Conservation (phyloP, 371 early-diverging fungal genomes). For the Caulochytrium protostelioides region DNA sequence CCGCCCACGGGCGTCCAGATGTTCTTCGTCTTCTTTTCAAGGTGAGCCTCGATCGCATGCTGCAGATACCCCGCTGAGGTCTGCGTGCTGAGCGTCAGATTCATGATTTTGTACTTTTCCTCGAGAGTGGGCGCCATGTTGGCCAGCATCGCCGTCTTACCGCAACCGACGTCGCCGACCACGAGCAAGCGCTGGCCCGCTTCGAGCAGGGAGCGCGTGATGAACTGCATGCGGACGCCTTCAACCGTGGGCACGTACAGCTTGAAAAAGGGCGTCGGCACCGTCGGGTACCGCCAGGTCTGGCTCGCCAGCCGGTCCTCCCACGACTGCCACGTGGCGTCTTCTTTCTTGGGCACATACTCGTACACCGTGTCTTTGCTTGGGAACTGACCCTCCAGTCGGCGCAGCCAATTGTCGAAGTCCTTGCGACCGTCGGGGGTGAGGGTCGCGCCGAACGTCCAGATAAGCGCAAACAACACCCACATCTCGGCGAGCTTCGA, state of each 20-base stretch:
- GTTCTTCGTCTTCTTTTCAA: conserved; percentile 27
- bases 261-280: conserved; percentile 22
- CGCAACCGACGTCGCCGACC: conserved; percentile 28
- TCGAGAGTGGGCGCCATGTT: conserved; percentile 15
- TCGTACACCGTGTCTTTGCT: conserved; percentile 35
- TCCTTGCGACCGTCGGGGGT: conserved; percentile 19
- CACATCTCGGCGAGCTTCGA: conserved; percentile 30
- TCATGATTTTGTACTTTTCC: conserved; percentile 6
- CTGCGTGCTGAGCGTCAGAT: conserved; percentile 15
- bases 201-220: conserved; percentile 15
- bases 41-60: conserved; percentile 15
- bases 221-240: conserved; percentile 26
- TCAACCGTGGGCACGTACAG: conserved; percentile 34
- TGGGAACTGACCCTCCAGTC: conserved; percentile 32
- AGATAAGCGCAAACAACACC: conserved; percentile 31
- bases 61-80: conserved; percentile 21
- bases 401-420: conserved; percentile 31
- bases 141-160: conserved; percentile 26
- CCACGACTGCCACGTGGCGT: conserved; percentile 24
- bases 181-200: conserved; percentile 18
- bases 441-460: conserved; percentile 28
- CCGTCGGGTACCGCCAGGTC: conserved; percentile 18
- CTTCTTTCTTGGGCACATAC: conserved; percentile 24
- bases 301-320: conserved; percentile 23
- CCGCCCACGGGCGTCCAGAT: conserved; percentile 27